Evolutionary conservation across 2,329 filamentous ascomycete genomes (phyloP).

Genomic region (Pseudopyrenochaeta lycopersici): DNA sequence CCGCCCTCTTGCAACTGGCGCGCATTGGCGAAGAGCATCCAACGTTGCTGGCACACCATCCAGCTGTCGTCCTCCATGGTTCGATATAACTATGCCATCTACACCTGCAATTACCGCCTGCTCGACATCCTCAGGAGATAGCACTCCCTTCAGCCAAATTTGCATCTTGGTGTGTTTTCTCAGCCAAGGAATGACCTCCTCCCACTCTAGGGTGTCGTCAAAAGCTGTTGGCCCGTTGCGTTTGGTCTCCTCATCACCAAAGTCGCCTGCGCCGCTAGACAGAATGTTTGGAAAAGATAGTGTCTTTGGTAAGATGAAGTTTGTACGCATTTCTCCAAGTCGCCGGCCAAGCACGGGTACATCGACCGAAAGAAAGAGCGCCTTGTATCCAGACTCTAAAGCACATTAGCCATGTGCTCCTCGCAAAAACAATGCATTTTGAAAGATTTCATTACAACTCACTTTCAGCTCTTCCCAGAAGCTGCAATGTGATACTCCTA

Average conservation of each 20-base stretch:
- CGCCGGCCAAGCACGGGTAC: conserved; percentile 59
- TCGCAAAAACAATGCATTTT: background rate
- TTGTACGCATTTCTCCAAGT: background rate
- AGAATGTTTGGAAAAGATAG: conserved; percentile 54
- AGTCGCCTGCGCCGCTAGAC: conserved; percentile 25
- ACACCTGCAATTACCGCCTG: conserved; percentile 56
- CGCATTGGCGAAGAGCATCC: conserved; percentile 9
- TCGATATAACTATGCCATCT: conserved; percentile 54
- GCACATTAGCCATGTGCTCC: too few species aligned
- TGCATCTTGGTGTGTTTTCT: conserved; percentile 31
- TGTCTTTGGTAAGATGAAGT: background rate
- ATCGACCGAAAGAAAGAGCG: conserved; percentile 65
- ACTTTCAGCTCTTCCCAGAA: conserved; percentile 47
- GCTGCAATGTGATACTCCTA: conserved; percentile 42
- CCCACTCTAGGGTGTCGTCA: conserved; percentile 38
- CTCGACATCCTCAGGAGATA: conserved; percentile 60
- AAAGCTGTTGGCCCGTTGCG: conserved; percentile 24
- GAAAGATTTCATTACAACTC: conserved; percentile 18
- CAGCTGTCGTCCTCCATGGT: conserved; percentile 43
- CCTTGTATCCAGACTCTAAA: conserved; percentile 53
- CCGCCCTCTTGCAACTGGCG: conserved; percentile 1
- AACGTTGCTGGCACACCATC: conserved; percentile 15
- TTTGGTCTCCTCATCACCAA: conserved; percentile 24
- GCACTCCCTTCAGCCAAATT: conserved; percentile 53
- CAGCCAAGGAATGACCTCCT: conserved; percentile 12